Percentiles rank a stretch among this genome's conserved stretches.
These are phyloP conservation scores for Monosporozyma siamensis DNA, from an alignment of 805 yeast species.

Conservation along the genomic window DNA sequence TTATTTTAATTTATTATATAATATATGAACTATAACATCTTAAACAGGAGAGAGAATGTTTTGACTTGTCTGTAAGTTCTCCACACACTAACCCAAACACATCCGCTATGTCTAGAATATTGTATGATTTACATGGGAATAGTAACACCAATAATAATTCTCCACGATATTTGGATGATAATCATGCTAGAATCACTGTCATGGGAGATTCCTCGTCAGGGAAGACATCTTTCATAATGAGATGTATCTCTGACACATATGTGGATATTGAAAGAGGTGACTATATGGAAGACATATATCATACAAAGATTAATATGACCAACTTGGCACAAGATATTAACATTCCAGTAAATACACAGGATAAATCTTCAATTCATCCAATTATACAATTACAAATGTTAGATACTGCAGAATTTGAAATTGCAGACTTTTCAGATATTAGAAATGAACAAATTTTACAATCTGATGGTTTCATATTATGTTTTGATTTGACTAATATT, in stretches of 20 bases:
- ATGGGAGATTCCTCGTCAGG: slow-evolving; percentile 21
- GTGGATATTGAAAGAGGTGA: slow-evolving; percentile 2
- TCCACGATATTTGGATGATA: slow-evolving; percentile 16
- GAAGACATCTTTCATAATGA: slow-evolving; percentile 18
- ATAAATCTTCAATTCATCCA: slow-evolving; percentile 1
- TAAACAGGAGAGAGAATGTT: too few relatives aligned
- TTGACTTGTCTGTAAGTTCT: not conserved
- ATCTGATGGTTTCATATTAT: slow-evolving; percentile 25
- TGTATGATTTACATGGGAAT: slow-evolving; percentile 7
- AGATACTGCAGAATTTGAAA: slow-evolving; percentile 16
- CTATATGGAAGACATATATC: slow-evolving; percentile 15
- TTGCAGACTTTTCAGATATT: slow-evolving; percentile 18
- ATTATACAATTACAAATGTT: slow-evolving; percentile 15
- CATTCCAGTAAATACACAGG: not conserved
- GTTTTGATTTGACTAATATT: slow-evolving; percentile 18
- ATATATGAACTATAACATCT: too few relatives aligned
- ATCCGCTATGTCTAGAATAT: not conserved
- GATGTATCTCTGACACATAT: slow-evolving; percentile 16
- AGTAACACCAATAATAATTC: not conserved
- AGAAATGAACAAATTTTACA: slow-evolving; percentile 20
- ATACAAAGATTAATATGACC: slow-evolving; percentile 6
- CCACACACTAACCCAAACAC: not conserved
- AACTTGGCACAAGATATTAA: not conserved
- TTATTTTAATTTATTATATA: too few relatives aligned
- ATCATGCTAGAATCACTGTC: slow-evolving; percentile 17